Base-by-base conservation (phyloP, 2,329 filamentous ascomycete species). In the Chaetomiaceae sp. region DNA sequence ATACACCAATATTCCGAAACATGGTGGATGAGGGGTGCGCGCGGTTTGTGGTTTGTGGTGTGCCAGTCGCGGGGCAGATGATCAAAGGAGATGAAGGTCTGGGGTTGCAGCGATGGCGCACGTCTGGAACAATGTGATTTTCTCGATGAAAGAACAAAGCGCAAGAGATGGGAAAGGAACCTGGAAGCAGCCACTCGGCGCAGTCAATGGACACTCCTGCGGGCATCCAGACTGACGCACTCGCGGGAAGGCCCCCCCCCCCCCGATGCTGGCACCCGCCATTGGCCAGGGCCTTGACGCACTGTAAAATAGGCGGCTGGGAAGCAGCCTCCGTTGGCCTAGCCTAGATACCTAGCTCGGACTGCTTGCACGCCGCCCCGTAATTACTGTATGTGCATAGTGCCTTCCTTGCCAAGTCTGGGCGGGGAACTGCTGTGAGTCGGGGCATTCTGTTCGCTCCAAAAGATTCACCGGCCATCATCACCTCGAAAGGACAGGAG, bases 231-330 rank as follows among this genome's bases (percentile, higher is more conserved):
- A 48, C 27, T 41, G 36, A 40, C 36, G 36, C 47, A 34, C 36
- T 4, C 32, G 9, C 29, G 29, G 20, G 20, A 23, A 32, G 16
- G 23, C 21, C 30, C n/a, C 25, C 27, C 21, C 30, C n/a, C 25
- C 27, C 32, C 48, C 34, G 27, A 27, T 9, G 45, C 27, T 20
- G 27, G 16, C 38, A 42, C 8, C 30, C 29, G 33, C 43, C n/a
- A 55, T 58, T 58, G 55, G 55, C 41, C 30, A 37, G 32, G 5
- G 45, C 29, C 25, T 14, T 51, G 46, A 51, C 42, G 53, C 56
- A 54, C 42, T 44, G 25, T 36, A 56, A 55, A 58, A 54, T 56
- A 52, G 50, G 47, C 13, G 51, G 51, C 43, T 48, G 51, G 44
- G 44, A 30, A 43, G 25, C 25, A 43, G 40, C 40, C 21, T 32